Conservation (phyloP, 768 basidiomycete genomes). For the Cubamyces lactineus region DNA sequence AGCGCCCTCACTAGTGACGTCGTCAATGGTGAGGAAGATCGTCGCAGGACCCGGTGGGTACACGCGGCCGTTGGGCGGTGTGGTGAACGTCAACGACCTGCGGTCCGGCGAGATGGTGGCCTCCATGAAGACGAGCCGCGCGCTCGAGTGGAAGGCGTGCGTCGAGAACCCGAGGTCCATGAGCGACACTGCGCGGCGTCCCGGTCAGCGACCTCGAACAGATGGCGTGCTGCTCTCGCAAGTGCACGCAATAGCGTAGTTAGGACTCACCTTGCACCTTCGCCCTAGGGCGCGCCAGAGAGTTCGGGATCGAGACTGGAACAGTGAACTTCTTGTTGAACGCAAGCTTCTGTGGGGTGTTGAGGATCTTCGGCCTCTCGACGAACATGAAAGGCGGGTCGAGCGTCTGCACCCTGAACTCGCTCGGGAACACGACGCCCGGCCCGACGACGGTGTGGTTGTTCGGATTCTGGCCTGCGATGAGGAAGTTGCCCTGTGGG, state of each 20-base stretch:
- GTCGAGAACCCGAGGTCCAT: constrained; percentile 85
- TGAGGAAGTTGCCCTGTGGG: constrained; percentile 71
- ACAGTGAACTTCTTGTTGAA: constrained; percentile 55
- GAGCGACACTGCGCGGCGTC: constrained; percentile 52
- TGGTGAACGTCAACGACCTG: constrained; percentile 54
- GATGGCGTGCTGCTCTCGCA: too few relatives aligned
- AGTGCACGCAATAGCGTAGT: too few relatives aligned
- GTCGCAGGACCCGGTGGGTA: constrained; percentile 86
- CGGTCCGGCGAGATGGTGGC: constrained; percentile 48
- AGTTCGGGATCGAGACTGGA: constrained; percentile 44
- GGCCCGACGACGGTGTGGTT: constrained; percentile 63
- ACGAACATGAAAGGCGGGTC: constrained; percentile 78
- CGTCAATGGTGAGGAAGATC: constrained; percentile 67
- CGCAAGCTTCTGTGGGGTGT: constrained; percentile 40
- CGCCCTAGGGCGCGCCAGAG: constrained; percentile 33
- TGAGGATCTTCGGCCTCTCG: constrained; percentile 56
- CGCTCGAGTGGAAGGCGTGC: constrained; percentile 75
- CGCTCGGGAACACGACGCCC: constrained; percentile 67
- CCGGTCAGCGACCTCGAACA: too few relatives aligned
- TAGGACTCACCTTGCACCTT: constrained; percentile 49
- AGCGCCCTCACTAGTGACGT: constrained; percentile 62
- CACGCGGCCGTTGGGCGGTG: constrained; percentile 63
- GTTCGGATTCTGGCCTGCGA: constrained; percentile 86
- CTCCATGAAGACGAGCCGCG: constrained; percentile 69
- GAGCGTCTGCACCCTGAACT: constrained; percentile 88